A percentile compares a stretch with the other conserved stretches of the same genome.
Evolutionary conservation across 306 rosid genomes (phyloP).

Genomic region (Luffa aegyptiaca): DNA sequence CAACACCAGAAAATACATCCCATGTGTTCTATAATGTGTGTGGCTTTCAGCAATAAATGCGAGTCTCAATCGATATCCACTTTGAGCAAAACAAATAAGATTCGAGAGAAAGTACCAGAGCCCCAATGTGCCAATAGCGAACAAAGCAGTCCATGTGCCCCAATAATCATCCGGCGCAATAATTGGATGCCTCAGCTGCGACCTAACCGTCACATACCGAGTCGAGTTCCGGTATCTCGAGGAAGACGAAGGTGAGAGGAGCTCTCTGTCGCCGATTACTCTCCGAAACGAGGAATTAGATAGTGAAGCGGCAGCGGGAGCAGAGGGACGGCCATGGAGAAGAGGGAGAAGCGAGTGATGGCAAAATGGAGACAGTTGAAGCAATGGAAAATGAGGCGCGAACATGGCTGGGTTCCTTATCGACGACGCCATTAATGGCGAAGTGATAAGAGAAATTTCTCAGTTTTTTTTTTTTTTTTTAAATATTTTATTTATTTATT

Average conservation of each 20-base stretch:
- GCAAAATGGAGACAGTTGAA: not conserved
- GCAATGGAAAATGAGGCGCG: conserved; percentile 4
- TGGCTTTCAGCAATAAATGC: not conserved
- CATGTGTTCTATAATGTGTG: not conserved
- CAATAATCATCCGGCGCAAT: conserved; percentile 37
- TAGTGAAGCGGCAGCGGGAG: not conserved
- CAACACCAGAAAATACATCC: not conserved
- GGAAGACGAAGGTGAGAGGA: not conserved
- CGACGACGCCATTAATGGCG: not conserved
- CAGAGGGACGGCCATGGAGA: conserved; percentile 9
- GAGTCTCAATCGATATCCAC: not conserved
- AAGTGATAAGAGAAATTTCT: not conserved
- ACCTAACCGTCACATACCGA: conserved; percentile 9
- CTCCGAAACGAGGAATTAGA: not conserved
- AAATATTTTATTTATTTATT: too few species aligned
- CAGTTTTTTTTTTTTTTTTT: not conserved
- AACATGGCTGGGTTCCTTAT: not conserved
- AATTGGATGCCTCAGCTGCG: conserved; percentile 23
- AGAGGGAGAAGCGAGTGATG: not conserved
- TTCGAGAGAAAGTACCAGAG: conserved; percentile 24
- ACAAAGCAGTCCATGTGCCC: conserved; percentile 35
- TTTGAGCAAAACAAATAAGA: not conserved
- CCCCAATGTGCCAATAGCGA: conserved; percentile 31
- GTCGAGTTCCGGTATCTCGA: not conserved
- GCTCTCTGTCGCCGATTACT: not conserved